These are phyloP conservation scores for Backusella parvicylindrica DNA, from an alignment of 192 early-diverging fungal genomes.

Conservation along the genomic window DNA sequence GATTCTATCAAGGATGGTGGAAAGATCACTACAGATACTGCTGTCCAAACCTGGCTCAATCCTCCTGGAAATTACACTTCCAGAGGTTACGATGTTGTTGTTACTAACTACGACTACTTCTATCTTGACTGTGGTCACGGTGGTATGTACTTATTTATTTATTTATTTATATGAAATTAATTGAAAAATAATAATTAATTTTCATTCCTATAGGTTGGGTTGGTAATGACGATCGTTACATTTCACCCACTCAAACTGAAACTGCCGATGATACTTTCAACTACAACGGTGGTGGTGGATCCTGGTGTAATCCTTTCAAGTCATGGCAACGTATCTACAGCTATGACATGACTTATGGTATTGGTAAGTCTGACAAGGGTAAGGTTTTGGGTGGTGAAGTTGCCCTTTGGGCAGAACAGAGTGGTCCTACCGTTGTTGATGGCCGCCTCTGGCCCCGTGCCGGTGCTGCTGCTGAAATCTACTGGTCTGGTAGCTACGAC, in stretches of 20 bases:
- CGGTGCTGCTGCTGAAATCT: constrained; percentile 61
- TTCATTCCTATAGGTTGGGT: constrained; percentile 45
- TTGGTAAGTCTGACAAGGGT: constrained; percentile 39
- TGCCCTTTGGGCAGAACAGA: constrained; percentile 69
- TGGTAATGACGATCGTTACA: constrained; percentile 55
- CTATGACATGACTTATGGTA: constrained; percentile 58
- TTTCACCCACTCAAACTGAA: constrained; percentile 27
- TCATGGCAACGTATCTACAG: constrained; percentile 71
- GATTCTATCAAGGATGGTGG: constrained; percentile 55
- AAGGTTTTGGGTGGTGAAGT: constrained; percentile 69
- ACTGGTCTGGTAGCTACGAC: constrained; percentile 68
- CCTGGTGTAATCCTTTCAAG: constrained; percentile 79
- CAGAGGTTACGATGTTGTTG: constrained; percentile 62
- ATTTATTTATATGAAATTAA: not conserved
- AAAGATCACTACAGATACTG: constrained; percentile 46
- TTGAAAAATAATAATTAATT: not conserved
- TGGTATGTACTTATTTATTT: constrained; percentile 4
- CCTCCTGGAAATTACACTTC: constrained; percentile 54
- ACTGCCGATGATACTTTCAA: constrained; percentile 32
- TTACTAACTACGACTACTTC: constrained; percentile 57
- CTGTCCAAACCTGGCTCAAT: constrained; percentile 64
- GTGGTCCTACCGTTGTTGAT: constrained; percentile 55
- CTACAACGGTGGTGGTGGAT: constrained; percentile 44
- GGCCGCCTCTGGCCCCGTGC: constrained; percentile 67
- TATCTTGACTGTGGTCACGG: constrained; percentile 78